Evolutionary conservation across 139 green algal species (phyloP).

Genomic region (Nannochloris sp.): DNA sequence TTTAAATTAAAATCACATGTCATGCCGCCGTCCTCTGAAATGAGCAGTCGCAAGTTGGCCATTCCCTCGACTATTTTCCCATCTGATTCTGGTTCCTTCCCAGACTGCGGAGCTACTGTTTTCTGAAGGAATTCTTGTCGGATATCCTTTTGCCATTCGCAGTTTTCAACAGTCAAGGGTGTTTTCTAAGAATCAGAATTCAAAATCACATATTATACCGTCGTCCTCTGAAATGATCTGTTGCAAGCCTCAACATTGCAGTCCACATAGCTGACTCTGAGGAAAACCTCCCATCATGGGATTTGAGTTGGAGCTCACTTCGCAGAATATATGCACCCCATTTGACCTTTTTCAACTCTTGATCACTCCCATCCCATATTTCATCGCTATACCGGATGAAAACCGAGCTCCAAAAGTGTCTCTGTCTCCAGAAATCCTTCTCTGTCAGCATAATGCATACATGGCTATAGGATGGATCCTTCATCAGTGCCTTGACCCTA

Average conservation of each 20-base stretch:
- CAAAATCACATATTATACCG: conserved; percentile 11
- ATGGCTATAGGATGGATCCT: conserved; percentile 10
- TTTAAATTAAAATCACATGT: background rate
- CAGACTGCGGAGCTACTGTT: too few species aligned
- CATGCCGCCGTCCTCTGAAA: conserved; percentile 21
- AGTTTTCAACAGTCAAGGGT: background rate
- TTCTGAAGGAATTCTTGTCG: too few species aligned
- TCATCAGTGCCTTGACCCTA: conserved; percentile 11
- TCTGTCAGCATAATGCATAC: conserved; percentile 32
- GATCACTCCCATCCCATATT: background rate
- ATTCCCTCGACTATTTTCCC: too few species aligned
- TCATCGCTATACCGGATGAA: conserved; percentile 12
- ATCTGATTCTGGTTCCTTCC: too few species aligned
- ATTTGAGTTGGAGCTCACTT: conserved; percentile 17
- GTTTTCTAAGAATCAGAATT: background rate
- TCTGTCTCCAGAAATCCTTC: conserved; percentile 32
- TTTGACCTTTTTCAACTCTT: background rate
- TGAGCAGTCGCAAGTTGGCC: conserved; percentile 15
- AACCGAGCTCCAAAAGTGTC: conserved; percentile 21
- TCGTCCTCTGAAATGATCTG: conserved; percentile 27
- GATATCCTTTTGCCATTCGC: too few species aligned
- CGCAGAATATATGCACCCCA: conserved; percentile 37
- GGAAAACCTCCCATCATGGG: conserved; percentile 26
- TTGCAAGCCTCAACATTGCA: conserved; percentile 23
- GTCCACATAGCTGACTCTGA: conserved; percentile 11